These are phyloP conservation scores for Penicillium sp. DNA, from an alignment of 2,329 filamentous ascomycete species.

Conservation along the genomic window DNA sequence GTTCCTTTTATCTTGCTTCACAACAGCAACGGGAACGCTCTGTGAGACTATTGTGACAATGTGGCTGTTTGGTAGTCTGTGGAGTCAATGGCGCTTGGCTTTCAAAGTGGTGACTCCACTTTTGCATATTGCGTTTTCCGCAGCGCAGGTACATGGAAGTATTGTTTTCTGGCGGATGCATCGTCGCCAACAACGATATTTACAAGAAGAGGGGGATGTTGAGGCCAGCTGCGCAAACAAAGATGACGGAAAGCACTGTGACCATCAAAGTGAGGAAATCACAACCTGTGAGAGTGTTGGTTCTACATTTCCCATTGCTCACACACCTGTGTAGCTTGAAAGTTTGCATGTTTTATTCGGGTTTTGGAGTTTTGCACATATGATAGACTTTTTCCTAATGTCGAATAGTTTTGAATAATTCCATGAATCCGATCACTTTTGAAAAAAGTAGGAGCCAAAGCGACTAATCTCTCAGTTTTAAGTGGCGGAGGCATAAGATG, in stretches of 20 bases:
- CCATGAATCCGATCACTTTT: too few species aligned
- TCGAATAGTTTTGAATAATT: too few species aligned
- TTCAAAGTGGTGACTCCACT: conserved; percentile 49
- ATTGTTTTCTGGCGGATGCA: conserved; percentile 46
- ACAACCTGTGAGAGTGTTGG: too few species aligned
- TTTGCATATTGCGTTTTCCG: conserved; percentile 45
- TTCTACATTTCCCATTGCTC: too few species aligned
- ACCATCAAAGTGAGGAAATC: not conserved
- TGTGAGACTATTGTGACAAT: conserved; percentile 48
- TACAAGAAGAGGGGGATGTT: not conserved
- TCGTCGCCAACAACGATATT: conserved; percentile 13
- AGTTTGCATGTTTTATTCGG: too few species aligned
- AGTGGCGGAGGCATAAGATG: too few species aligned
- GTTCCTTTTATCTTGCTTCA: conserved; percentile 39
- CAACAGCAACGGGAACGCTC: conserved; percentile 41
- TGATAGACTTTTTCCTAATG: too few species aligned
- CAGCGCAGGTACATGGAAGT: conserved; percentile 47
- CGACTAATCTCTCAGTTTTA: too few species aligned
- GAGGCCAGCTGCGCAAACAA: not conserved
- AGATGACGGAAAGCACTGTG: not conserved
- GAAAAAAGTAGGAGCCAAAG: too few species aligned
- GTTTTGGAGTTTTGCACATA: too few species aligned
- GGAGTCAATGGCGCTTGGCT: conserved; percentile 44
- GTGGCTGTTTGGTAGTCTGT: conserved; percentile 47
- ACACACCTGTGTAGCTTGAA: too few species aligned